Conservation (phyloP, 495 filamentous ascomycete genomes). For the Neurospora hispaniola region DNA sequence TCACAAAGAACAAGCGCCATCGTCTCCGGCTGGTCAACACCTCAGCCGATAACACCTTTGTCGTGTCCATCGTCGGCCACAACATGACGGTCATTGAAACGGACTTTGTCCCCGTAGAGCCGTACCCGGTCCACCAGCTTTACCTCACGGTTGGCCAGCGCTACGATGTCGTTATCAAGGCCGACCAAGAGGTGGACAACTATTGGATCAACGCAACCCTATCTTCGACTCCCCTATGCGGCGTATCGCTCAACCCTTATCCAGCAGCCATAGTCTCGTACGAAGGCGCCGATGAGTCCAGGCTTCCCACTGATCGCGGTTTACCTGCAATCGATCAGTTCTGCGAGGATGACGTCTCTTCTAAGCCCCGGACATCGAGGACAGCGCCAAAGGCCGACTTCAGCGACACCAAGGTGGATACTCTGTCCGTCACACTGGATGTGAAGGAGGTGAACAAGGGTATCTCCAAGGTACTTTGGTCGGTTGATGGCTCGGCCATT, state of each 20-base stretch:
- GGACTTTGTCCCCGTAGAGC: conserved; percentile 35
- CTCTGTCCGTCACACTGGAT: background rate
- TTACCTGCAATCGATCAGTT: background rate
- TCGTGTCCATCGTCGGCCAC: conserved; percentile 31
- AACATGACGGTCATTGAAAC: conserved; percentile 31
- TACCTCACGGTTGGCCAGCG: conserved; percentile 50
- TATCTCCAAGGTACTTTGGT: conserved; percentile 9
- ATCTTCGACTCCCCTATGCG: background rate
- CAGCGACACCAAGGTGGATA: background rate
- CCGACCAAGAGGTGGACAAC: conserved; percentile 31
- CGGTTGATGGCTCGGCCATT: conserved; percentile 14
- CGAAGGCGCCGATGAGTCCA: background rate
- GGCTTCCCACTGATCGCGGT: conserved; percentile 7
- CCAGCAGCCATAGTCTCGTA: conserved; percentile 14
- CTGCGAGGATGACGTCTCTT: conserved; percentile 4
- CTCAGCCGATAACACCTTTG: conserved; percentile 24
- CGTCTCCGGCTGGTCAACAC: conserved; percentile 40
- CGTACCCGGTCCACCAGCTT: conserved; percentile 29
- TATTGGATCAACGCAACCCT: conserved; percentile 40
- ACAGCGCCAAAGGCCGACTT: background rate
- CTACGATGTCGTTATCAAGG: conserved; percentile 54
- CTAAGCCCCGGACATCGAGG: background rate
- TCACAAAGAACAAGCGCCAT: conserved; percentile 27
- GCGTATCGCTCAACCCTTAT: background rate
- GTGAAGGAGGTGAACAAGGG: background rate